Evolutionary conservation across 495 filamentous ascomycete genomes (phyloP).

Genomic region (Neurospora sp.): DNA sequence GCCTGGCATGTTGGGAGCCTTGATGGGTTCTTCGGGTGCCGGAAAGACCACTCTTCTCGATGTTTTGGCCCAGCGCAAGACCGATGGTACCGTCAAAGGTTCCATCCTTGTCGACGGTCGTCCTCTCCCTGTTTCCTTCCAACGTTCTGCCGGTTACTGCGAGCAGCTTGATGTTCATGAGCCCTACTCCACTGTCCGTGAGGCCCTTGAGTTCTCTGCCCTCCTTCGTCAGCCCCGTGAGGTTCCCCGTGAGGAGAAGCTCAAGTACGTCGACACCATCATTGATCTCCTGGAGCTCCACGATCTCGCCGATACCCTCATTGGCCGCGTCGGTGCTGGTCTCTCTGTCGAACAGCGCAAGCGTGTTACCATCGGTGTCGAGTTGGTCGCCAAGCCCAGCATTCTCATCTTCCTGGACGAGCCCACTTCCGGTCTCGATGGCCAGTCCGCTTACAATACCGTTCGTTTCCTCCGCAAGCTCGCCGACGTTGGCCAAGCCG

Average conservation of each 20-base stretch:
- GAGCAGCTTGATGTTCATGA: slow-evolving; percentile 82
- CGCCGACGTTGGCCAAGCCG: slow-evolving; percentile 60
- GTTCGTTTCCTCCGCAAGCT: slow-evolving; percentile 78
- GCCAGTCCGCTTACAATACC: slow-evolving; percentile 71
- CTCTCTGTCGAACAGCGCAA: slow-evolving; percentile 42
- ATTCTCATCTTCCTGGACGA: slow-evolving; percentile 71
- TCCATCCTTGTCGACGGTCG: slow-evolving; percentile 71
- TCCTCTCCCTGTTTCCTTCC: slow-evolving; percentile 60
- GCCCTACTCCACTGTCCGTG: slow-evolving; percentile 68
- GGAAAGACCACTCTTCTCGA: slow-evolving; percentile 61
- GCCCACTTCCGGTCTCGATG: slow-evolving; percentile 79
- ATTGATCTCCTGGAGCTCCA: slow-evolving; percentile 76
- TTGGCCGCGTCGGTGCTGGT: slow-evolving; percentile 61
- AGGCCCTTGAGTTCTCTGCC: slow-evolving; percentile 69
- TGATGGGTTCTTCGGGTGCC: slow-evolving; percentile 78
- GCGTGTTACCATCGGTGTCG: slow-evolving; percentile 82
- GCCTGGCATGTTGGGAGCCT: slow-evolving; percentile 66
- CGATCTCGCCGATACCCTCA: slow-evolving; percentile 69
- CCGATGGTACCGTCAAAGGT: slow-evolving; percentile 56
- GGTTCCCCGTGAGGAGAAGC: slow-evolving; percentile 55
- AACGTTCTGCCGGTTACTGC: slow-evolving; percentile 75
- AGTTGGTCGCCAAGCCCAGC: slow-evolving; percentile 78
- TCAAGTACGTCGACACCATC: slow-evolving; percentile 77
- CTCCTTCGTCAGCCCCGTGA: slow-evolving; percentile 65
- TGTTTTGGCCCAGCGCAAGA: slow-evolving; percentile 66